Evolutionary conservation across 2,329 filamentous ascomycete genomes (phyloP), one percentile per base, ranked within the genome.

Genomic region (Fusarium anguioides): DNA sequence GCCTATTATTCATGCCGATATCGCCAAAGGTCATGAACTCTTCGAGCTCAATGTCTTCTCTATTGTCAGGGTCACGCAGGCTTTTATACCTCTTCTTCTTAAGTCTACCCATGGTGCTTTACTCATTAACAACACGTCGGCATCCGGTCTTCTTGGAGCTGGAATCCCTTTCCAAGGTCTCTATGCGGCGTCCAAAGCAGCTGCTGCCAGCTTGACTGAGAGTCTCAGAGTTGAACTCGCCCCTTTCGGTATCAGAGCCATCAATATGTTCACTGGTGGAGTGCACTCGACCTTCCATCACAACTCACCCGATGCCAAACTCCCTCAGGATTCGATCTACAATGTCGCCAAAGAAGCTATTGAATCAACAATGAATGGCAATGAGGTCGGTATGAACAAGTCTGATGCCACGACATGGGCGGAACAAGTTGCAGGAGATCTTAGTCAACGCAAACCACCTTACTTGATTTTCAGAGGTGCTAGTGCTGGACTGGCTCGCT

Each of bases 11-110:
- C 65, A 74, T 10, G 42, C 68, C 5, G 70, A 74, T 4, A 44
- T 68, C 4, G 36, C 64, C 2, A 69, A 68, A 27, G 47, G 60
- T 0, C 59, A 57, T 1, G 61, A 68, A 0, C 21, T 74, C 1
- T 75, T 72, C 5, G 73, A 75, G 2, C 61, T 75, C 10, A 75
- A 75, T 7, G 60, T 72, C n/a, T 73, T 70, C 37, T 71, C 71
- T 1, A 52, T 73, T 3, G 49, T 75, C 8, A 55, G 62, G 6
- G 64, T 74, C 6, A 70, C 66, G 0, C 64, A 62, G 3, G 60
- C 68, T 4, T 75, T 75, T 6, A 6, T 74, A 6, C 72, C 73
- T 0, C 36, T 75, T 0, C 42, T 75, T 2, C 46, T 69, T 3
- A 63, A 66, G 17, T 72, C 72, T 4, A 17, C 33, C 0, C 37